Evolutionary conservation across 306 rosid genomes (phyloP).

Genomic region (apple (Malus domestica)): DNA sequence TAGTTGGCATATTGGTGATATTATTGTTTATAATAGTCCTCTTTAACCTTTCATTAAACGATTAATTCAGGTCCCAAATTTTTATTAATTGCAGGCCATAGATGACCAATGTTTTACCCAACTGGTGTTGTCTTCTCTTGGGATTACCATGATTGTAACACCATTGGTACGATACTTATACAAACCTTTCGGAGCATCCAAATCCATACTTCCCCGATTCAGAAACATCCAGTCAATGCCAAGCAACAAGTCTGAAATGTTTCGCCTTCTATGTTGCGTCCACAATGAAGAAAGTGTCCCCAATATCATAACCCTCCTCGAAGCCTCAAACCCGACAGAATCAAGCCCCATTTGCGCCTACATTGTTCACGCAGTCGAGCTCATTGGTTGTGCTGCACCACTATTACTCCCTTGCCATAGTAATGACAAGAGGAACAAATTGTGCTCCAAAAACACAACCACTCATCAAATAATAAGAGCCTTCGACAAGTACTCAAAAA

Average conservation of each 20-base stretch:
- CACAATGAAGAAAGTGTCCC: constrained; percentile 43
- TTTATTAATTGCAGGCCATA: constrained; percentile 29
- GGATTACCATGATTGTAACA: constrained; percentile 43
- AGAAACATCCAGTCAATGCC: neutral
- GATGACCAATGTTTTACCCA: constrained; percentile 50
- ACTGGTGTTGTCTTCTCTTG: constrained; percentile 36
- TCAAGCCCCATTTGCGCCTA: constrained; percentile 31
- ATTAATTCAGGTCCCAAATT: neutral
- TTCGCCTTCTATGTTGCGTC: constrained; percentile 48
- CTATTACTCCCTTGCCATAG: constrained; percentile 32
- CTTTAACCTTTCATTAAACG: neutral
- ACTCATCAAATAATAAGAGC: constrained; percentile 31
- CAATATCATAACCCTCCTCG: constrained; percentile 45
- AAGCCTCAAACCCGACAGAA: constrained; percentile 49
- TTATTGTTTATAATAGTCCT: neutral
- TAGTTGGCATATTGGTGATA: too few relatives aligned
- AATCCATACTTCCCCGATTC: constrained; percentile 16
- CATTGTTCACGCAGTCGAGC: constrained; percentile 51
- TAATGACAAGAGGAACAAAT: neutral
- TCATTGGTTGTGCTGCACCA: constrained; percentile 43
- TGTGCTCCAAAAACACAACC: constrained; percentile 10
- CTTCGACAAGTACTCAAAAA: constrained; percentile 33
- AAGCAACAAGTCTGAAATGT: neutral
- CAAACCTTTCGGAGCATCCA: constrained; percentile 36
- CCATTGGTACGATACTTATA: constrained; percentile 43